Percentiles rank a stretch among this genome's conserved stretches.
Conservation (phyloP, 1,139 yeast genomes). For the Kodamaea fungicola region DNA sequence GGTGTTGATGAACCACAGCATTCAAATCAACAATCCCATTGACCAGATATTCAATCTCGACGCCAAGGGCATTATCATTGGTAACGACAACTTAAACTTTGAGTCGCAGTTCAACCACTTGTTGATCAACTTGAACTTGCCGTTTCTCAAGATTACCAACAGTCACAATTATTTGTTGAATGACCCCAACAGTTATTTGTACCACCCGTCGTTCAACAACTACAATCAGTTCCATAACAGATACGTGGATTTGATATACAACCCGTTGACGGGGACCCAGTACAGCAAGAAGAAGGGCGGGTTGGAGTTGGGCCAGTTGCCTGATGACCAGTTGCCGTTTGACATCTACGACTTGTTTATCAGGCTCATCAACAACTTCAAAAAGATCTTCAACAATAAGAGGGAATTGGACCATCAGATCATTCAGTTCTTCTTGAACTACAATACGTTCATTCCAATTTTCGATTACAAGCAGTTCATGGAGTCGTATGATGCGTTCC, state of each 20-base stretch:
- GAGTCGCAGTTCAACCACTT: constrained; percentile 49
- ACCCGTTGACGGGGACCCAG: constrained; percentile 36
- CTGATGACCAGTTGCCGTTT: constrained; percentile 24
- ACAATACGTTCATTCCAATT: constrained; percentile 59
- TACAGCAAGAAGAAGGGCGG: constrained; percentile 4
- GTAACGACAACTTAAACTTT: constrained; percentile 47
- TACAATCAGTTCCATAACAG: constrained; percentile 39
- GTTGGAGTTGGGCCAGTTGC: constrained; percentile 7
- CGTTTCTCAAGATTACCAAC: constrained; percentile 45
- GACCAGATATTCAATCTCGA: constrained; percentile 49
- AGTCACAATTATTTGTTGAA: constrained; percentile 43
- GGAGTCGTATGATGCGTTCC: constrained; percentile 55
- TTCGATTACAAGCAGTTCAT: constrained; percentile 57
- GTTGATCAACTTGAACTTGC: constrained; percentile 42
- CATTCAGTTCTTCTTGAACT: constrained; percentile 51
- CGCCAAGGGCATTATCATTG: constrained; percentile 44
- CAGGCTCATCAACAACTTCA: constrained; percentile 45
- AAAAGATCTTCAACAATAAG: constrained; percentile 40
- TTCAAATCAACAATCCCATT: constrained; percentile 44
- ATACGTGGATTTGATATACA: constrained; percentile 41
- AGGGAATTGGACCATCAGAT: constrained; percentile 52
- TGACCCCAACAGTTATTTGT: constrained; percentile 44
- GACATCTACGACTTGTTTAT: constrained; percentile 47
- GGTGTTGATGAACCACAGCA: constrained; percentile 7
- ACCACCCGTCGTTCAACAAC: constrained; percentile 40